Base-by-base conservation (phyloP, 495 filamentous ascomycete genomes). In the Parachaetomium inaequale region DNA sequence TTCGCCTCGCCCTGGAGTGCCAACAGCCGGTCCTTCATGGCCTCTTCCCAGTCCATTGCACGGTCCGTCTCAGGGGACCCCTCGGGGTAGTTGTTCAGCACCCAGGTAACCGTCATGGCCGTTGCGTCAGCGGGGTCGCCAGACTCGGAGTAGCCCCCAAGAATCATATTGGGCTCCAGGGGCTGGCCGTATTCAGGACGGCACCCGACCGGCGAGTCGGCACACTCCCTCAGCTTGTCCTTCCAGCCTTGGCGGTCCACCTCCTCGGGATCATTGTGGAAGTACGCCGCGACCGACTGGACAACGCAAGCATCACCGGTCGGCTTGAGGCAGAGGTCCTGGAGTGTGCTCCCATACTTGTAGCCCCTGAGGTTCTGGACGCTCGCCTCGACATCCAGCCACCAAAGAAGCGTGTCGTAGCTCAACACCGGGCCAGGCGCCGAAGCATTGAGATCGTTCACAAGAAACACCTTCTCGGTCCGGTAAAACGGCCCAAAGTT, bases 401-500 rank as follows among this genome's bases (percentile, higher is more conserved):
- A 98, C 94, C 94, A 98, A 7, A 76, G 76, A 15, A 98, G 78
- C 0, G 89, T 97, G 5, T 96, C 88, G 62, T 93, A 94, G 71
- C 85, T 89, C 55, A 98, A 71, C 17, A 97, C 88, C 3, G 90
- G 90, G 2, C 88, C 87, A 23, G 84, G 82, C 0, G 83, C 86
- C 8, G 76, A 77, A 8, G 79, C 64, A 11, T 81, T 72, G 7
- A 85, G 91, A 67, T 96, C 92, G 65, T 98, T 98, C 59, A 98
- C 90, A 38, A 98, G 71, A 71, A 98, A 98, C 2, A 87, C 86
- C 74, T 98, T 93, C 72, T 98, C 89, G 3, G 93, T 88, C 17
- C 94, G 91, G 72, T 90, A 98, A 72, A 98, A 98, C 2, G 95
- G 91, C 1, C 93, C 95, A 70, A 98, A 98, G 59, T 90, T 92